Evolutionary conservation across 2,329 filamentous ascomycete species (phyloP), one percentile per base, ranked within the genome.

Genomic region (Claviceps lovelessii): DNA sequence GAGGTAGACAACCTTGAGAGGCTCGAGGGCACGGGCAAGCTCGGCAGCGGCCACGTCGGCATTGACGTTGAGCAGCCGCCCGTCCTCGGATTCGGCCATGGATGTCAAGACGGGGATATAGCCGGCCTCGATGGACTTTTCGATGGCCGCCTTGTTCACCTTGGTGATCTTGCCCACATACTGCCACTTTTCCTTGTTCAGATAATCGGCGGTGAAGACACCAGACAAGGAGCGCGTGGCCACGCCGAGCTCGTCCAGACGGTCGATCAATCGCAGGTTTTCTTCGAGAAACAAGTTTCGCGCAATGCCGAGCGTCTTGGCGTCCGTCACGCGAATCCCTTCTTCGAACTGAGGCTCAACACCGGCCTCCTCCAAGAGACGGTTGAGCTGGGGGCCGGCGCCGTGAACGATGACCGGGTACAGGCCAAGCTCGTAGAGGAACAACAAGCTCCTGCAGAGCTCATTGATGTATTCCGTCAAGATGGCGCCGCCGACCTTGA

Each of bases 1-100:
- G n/a, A 97, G 78, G 69, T 96, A 98, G 57, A 98, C 90, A 58
- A 97, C 91, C 81, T 98, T 98, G 64, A 97, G 75, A 31, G 93
- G 93, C 71, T 97, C 85, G 54, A 98, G 76, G 55, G 87, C 83
- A 57, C 88, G 84, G 29, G 93, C 91, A 58, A 98, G 77, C 73
- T 96, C 91, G 60, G 90, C 90, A 35, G 93, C 93, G 41, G 91
- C 91, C 58, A 96, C 91, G 70, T 98, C 93, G 41, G 93, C 93
- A 65, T 98, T 98, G 68, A 98, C 93, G 66, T 98, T 98, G 59
- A 98, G 78, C 52, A 97, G 84, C 69, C 91, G 89, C 9, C 93
- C 93, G 59, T 95, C 90, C 49, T 84, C 78, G 28, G 87, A 90
- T 76, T 97, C 91, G 10, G 91, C 93, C 85, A 97, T 95, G 58